A percentile compares a stretch with the other conserved stretches of the same genome.
These are phyloP conservation scores for Pyracantha coccinea DNA, from an alignment of 331 rosid species.

Conservation along the genomic window DNA sequence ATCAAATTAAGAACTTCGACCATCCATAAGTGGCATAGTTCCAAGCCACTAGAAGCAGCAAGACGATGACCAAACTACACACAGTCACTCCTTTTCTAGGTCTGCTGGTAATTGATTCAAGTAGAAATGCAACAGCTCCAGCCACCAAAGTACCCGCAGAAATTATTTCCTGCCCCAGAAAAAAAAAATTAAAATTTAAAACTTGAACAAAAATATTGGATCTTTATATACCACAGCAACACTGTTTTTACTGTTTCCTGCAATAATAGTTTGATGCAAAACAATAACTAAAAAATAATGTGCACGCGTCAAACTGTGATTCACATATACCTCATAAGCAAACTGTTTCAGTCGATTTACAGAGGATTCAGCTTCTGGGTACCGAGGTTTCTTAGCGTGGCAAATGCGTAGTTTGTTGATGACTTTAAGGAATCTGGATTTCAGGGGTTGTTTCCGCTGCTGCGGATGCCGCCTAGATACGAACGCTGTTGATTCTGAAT, in stretches of 20 bases:
- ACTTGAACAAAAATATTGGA: too few relatives aligned
- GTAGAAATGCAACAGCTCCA: conserved; percentile 18
- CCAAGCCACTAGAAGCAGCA: background rate
- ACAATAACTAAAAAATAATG: too few relatives aligned
- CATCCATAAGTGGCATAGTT: background rate
- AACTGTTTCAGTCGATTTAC: background rate
- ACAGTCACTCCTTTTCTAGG: too few relatives aligned
- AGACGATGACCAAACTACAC: background rate
- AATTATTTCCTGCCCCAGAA: conserved; percentile 17
- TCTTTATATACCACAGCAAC: too few relatives aligned
- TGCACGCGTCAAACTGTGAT: too few relatives aligned
- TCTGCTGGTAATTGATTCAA: background rate
- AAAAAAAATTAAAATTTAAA: background rate
- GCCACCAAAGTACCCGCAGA: conserved; percentile 13
- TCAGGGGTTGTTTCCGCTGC: conserved; percentile 2
- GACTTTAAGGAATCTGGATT: conserved; percentile 18
- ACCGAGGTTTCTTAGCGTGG: background rate
- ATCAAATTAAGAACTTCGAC: background rate
- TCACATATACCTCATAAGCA: conserved; percentile 1
- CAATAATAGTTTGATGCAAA: too few relatives aligned
- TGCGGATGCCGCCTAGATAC: background rate
- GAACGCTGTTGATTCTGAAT: background rate
- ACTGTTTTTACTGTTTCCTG: too few relatives aligned
- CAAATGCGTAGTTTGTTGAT: conserved; percentile 16
- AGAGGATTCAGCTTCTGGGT: background rate